Evolutionary conservation across 2,329 filamentous ascomycete species (phyloP).

Genomic region (Ophiostoma sp.): DNA sequence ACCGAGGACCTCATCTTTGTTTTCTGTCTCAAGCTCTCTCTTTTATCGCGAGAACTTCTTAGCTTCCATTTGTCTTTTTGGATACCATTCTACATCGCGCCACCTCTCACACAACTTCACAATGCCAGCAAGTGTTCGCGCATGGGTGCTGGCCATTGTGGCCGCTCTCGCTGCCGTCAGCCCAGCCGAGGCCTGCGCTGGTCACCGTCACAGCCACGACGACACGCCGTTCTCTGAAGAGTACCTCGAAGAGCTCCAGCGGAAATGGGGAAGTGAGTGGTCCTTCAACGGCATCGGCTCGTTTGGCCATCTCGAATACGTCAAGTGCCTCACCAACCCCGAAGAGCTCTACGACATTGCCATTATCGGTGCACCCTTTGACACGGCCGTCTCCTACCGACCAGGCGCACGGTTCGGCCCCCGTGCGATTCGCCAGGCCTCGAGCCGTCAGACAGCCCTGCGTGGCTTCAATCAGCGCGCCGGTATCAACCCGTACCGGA

Average conservation of each 20-base stretch:
- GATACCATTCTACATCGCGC: background rate
- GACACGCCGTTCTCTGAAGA: slow-evolving; percentile 51
- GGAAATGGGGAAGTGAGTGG: slow-evolving; percentile 62
- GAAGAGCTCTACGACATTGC: slow-evolving; percentile 67
- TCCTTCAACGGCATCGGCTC: slow-evolving; percentile 72
- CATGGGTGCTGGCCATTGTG: slow-evolving; percentile 24
- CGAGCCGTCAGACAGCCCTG: slow-evolving; percentile 75
- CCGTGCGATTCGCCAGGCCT: slow-evolving; percentile 81
- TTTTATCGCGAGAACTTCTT: background rate
- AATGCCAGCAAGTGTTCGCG: slow-evolving; percentile 22
- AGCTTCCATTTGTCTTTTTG: background rate
- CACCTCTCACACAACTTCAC: background rate
- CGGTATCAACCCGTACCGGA: slow-evolving; percentile 77
- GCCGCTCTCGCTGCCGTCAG: slow-evolving; percentile 24
- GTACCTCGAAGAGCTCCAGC: slow-evolving; percentile 53
- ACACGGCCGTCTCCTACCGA: slow-evolving; percentile 70
- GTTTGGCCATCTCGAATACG: slow-evolving; percentile 69
- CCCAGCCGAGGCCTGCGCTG: slow-evolving; percentile 26
- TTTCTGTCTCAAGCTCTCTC: background rate
- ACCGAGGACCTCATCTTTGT: background rate
- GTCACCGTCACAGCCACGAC: slow-evolving; percentile 39
- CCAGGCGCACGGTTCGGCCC: slow-evolving; percentile 81
- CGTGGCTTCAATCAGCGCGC: slow-evolving; percentile 82
- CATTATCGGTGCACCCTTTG: slow-evolving; percentile 71
- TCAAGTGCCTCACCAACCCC: slow-evolving; percentile 68